These are phyloP conservation scores for Castanea crenata DNA, from an alignment of 306 rosid genomes.

Conservation along the genomic window DNA sequence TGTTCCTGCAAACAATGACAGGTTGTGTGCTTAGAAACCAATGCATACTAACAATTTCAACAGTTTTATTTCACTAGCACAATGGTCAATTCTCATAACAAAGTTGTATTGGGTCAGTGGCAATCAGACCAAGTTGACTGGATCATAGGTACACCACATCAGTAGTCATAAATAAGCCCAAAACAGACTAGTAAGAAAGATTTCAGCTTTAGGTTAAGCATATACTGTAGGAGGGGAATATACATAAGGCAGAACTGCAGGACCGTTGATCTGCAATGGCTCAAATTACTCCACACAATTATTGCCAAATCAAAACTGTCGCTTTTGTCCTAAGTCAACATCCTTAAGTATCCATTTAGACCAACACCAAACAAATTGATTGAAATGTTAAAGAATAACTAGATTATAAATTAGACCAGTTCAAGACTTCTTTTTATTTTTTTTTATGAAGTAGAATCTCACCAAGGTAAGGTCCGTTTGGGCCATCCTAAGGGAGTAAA, in stretches of 20 bases:
- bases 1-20: conserved; percentile 53
- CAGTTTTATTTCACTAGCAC: not conserved
- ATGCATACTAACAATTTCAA: not conserved
- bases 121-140: not conserved
- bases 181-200: not conserved
- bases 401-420: not conserved
- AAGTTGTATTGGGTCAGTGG: not conserved
- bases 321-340: no score
- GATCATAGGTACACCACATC: not conserved
- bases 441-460: no score
- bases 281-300: not conserved
- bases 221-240: not conserved
- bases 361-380: not conserved
- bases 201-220: not conserved
- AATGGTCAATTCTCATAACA: not conserved
- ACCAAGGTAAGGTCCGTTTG: no score
- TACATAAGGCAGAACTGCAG: not conserved
- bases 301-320: not conserved
- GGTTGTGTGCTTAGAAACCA: not conserved
- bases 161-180: no score
- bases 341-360: not conserved
- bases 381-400: not conserved
- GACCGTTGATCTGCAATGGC: not conserved
- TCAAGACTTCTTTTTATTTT: not conserved
- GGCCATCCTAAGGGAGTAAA: no score